Base-by-base conservation (phyloP, 2,329 filamentous ascomycete species). In the Aspergillus awamori region DNA sequence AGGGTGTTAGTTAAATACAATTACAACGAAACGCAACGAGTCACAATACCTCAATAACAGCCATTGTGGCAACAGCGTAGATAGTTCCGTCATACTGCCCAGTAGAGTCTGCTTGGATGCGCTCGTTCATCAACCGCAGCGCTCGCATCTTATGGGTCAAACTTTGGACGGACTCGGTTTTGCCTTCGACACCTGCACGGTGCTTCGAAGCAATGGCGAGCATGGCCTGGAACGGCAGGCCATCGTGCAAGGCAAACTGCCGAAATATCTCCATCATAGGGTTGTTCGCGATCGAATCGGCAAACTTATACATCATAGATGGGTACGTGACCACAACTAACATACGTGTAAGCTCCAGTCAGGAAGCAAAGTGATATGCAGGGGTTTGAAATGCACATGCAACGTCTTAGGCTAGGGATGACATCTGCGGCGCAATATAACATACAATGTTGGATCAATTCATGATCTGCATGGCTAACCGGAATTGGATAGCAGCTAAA, bases 221-320 rank as follows among this genome's bases (percentile, higher is more conserved):
- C 72, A 74, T 74, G 20, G 72, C 71, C 36, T 74, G 71, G 47
- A 74, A 74, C 5, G 72, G 68, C 24, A 73, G 61, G n/a, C 60
- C 64, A 57, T 73, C 71, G 39, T 72, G 67, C 26, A 74, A 56
- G 3, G 70, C 70, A 47, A 74, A 64, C 28, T 68, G 68, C 22
- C 68, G 70, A 48, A 74, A 74, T 58, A 74, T 74, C 41, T 66
- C 70, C 62, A 69, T 64, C 60, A 73, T 70, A 11, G 72, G 72
- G 48, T 74, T 73, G 33, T 68, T 62, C 45, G 69, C 65, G 8
- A 69, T 57, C 2, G 65, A 63, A 39, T 68, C 65, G 54, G 65
- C 67, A 59, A 74, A 70, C 56, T 73, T 74, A 59, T 74, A 74
- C 72, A 74, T 74, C 71, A 73, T 74, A 28, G 71, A 67, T n/a